These are phyloP conservation scores for Antrodiella citrinella DNA, from an alignment of 768 basidiomycete genomes.

Conservation along the genomic window DNA sequence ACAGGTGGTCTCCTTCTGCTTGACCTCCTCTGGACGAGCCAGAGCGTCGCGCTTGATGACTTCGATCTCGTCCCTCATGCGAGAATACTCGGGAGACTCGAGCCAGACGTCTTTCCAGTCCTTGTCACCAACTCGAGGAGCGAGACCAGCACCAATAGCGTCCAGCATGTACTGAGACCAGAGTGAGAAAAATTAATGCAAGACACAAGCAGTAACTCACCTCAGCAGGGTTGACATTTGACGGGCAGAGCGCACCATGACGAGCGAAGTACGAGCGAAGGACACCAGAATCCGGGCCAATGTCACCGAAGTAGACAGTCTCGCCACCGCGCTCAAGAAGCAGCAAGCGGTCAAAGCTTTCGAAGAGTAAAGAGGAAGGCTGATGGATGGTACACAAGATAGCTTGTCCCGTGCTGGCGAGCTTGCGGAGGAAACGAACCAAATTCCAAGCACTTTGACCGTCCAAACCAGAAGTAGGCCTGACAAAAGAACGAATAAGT, in stretches of 20 bases:
- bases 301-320: constrained; percentile 91
- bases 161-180: constrained; percentile 70
- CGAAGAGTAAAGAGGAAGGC: constrained; percentile 79
- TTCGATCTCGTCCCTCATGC: constrained; percentile 34
- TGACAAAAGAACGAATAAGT: constrained; percentile 15
- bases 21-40: constrained; percentile 10
- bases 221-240: constrained; percentile 67
- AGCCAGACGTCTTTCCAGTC: constrained; percentile 89
- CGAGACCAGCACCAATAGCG: constrained; percentile 80
- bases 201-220: constrained; percentile 1
- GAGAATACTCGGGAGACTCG: constrained; percentile 51
- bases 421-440: constrained; percentile 72
- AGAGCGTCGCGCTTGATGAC: constrained; percentile 26
- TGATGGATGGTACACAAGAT: constrained; percentile 91
- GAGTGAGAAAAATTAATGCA: constrained; percentile 18
- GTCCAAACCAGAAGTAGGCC: constrained; percentile 49
- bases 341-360: constrained; percentile 71
- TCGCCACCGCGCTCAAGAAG: constrained; percentile 73
- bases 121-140: constrained; percentile 60
- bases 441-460: constrained; percentile 73
- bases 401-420: constrained; percentile 80
- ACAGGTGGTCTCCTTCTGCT: constrained; percentile 13
- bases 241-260: constrained; percentile 66
- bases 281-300: constrained; percentile 62
- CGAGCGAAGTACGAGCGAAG: constrained; percentile 71